These are phyloP conservation scores for Ceratocystis cubensis DNA, from an alignment of 2,329 filamentous ascomycete species.

Conservation along the genomic window DNA sequence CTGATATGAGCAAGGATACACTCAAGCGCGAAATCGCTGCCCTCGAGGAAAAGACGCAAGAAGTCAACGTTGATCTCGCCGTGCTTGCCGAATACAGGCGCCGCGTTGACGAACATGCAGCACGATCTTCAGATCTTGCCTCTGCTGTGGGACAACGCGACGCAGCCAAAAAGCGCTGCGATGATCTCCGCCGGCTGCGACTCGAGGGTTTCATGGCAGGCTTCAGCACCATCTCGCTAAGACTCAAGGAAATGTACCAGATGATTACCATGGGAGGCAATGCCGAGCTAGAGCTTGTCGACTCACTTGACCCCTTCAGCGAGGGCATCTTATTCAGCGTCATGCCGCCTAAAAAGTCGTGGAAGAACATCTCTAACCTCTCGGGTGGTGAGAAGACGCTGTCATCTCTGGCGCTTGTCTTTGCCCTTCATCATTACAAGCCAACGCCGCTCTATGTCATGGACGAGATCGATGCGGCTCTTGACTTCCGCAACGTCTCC, in stretches of 20 bases:
- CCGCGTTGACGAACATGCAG: slow-evolving; percentile 68
- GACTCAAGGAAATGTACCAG: slow-evolving; percentile 99
- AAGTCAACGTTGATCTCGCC: slow-evolving; percentile 73
- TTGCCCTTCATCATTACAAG: slow-evolving; percentile 95
- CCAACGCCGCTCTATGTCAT: slow-evolving; percentile 97
- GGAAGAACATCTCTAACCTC: slow-evolving; percentile 97
- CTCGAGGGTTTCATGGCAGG: slow-evolving; percentile 98
- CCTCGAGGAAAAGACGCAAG: slow-evolving; percentile 61
- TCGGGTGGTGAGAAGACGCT: slow-evolving; percentile 96
- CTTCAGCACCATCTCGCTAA: slow-evolving; percentile 83
- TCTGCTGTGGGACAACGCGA: slow-evolving; percentile 68
- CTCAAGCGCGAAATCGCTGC: slow-evolving; percentile 50
- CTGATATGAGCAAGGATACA: slow-evolving; percentile 50
- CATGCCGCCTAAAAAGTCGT: slow-evolving; percentile 99
- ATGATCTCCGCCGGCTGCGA: slow-evolving; percentile 78
- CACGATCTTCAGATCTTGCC: slow-evolving; percentile 72
- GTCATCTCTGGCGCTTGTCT: slow-evolving; percentile 86
- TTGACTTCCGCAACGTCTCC: slow-evolving; percentile 96
- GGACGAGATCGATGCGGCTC: slow-evolving; percentile 96
- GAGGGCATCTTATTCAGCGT: slow-evolving; percentile 96
- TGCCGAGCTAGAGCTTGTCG: slow-evolving; percentile 90
- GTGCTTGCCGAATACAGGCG: slow-evolving; percentile 83
- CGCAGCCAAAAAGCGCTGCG: slow-evolving; percentile 77
- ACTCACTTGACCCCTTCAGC: slow-evolving; percentile 89
- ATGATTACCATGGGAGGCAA: slow-evolving; percentile 99